These are phyloP conservation scores for Paspalum vaginatum DNA, from an alignment of 176 grass and related monocot species.

Conservation along the genomic window DNA sequence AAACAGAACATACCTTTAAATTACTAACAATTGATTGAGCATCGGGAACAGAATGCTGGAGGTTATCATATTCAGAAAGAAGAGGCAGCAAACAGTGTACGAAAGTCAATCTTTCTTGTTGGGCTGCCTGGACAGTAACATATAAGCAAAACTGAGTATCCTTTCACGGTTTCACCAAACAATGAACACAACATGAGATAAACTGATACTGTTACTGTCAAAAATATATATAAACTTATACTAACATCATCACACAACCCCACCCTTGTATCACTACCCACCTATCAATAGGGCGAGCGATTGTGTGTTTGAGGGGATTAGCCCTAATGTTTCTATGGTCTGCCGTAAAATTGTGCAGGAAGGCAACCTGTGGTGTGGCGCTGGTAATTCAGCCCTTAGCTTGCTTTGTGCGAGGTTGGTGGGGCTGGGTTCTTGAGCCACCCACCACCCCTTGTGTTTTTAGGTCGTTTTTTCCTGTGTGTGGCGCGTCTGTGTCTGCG, in stretches of 20 bases:
- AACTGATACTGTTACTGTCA: background rate
- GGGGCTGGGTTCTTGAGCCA: too few species aligned
- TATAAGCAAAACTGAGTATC: conserved; percentile 32
- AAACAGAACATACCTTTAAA: conserved; percentile 64
- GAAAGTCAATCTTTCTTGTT: conserved; percentile 89
- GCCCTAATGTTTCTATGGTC: too few species aligned
- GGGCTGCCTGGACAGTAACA: conserved; percentile 69
- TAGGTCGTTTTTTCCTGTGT: too few species aligned
- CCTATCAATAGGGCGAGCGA: too few species aligned
- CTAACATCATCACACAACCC: background rate
- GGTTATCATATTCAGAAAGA: conserved; percentile 78
- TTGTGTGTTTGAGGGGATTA: too few species aligned
- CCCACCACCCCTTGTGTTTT: too few species aligned
- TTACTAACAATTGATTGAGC: conserved; percentile 82
- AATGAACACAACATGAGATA: conserved; percentile 10
- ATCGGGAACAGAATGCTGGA: conserved; percentile 67
- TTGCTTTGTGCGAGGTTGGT: too few species aligned
- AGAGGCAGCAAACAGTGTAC: conserved; percentile 87
- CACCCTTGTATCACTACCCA: background rate
- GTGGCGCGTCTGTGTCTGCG: too few species aligned
- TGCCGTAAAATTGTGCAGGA: too few species aligned
- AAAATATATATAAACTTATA: conserved; percentile 18
- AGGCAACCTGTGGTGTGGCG: too few species aligned
- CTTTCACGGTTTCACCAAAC: conserved; percentile 14
- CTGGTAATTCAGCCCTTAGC: too few species aligned